Conservation (phyloP, 2,329 filamentous ascomycete genomes). For the Orbilia blumenaviensis region DNA sequence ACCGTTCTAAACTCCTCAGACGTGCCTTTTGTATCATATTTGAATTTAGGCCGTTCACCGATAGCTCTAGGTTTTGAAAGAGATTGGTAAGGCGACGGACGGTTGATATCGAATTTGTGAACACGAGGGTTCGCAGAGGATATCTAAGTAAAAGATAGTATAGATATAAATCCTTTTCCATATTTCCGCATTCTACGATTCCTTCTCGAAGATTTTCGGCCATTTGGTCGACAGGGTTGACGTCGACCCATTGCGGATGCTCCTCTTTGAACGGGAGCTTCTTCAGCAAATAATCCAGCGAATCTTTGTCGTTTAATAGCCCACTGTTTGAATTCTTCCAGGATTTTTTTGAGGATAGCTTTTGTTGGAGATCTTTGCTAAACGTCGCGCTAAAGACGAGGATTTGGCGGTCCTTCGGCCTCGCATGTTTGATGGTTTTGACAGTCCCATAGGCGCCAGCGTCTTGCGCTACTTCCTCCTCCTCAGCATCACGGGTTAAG, state of each 20-base stretch:
- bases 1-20: conserved; percentile 88
- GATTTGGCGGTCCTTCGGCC: conserved; percentile 73
- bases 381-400: conserved; percentile 97
- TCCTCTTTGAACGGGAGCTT: conserved; percentile 87
- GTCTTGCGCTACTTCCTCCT: conserved; percentile 60
- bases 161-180: conserved; percentile 96
- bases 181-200: conserved; percentile 87
- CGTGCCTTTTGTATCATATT: conserved; percentile 97
- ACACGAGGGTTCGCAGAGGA: conserved; percentile 83
- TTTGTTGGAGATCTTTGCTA: conserved; percentile 88
- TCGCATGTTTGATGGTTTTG: conserved; percentile 32
- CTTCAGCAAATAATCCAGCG: conserved; percentile 90
- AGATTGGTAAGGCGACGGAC: conserved; percentile 86
- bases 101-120: conserved; percentile 94
- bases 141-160: conserved; percentile 88
- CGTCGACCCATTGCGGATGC: conserved; percentile 88
- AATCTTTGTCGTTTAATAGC: conserved; percentile 76
- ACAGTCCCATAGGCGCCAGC: conserved; percentile 24
- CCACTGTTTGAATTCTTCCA: conserved; percentile 65
- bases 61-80: conserved; percentile 81
- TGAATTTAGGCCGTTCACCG: conserved; percentile 78
- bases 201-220: conserved; percentile 85
- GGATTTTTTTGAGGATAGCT: conserved; percentile 80
- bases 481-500: conserved; percentile 72
- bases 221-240: conserved; percentile 89